These are phyloP conservation scores for Phlebiopsis gigantea DNA, from an alignment of 768 basidiomycete species.

Conservation along the genomic window DNA sequence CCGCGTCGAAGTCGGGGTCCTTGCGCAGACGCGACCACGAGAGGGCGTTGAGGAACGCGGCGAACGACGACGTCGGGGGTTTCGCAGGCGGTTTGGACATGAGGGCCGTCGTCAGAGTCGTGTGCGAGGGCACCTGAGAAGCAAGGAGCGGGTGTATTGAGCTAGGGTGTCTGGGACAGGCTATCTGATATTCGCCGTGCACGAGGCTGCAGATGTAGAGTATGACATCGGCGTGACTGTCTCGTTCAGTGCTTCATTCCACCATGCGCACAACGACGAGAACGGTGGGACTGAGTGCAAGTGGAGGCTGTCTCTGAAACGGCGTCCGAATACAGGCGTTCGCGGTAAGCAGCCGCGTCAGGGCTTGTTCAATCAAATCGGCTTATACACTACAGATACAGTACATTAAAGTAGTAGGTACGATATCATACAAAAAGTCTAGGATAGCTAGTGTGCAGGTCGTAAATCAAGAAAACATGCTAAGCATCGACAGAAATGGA, in stretches of 20 bases:
- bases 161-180: not conserved
- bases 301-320: not conserved
- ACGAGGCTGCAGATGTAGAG: not conserved
- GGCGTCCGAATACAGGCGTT: not conserved
- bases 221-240: not conserved
- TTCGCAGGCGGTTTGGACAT: not conserved
- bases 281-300: not conserved
- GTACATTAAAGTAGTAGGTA: too few relatives aligned
- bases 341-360: not conserved
- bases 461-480: too few relatives aligned
- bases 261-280: not conserved
- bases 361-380: not conserved
- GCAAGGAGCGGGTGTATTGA: not conserved
- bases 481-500: too few relatives aligned
- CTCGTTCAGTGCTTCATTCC: not conserved
- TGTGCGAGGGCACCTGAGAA: not conserved
- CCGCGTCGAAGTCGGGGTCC: conserved; percentile 58
- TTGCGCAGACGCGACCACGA: conserved; percentile 17
- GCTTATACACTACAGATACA: too few relatives aligned
- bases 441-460: too few relatives aligned
- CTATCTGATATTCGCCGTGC: not conserved
- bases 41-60: conserved; percentile 15
- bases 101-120: not conserved
- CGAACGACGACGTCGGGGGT: conserved; percentile 12
- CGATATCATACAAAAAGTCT: too few relatives aligned